phyloP scores from a whole-genome alignment of 2,329 filamentous ascomycete genomes.

The Fusarium sp. region DNA sequence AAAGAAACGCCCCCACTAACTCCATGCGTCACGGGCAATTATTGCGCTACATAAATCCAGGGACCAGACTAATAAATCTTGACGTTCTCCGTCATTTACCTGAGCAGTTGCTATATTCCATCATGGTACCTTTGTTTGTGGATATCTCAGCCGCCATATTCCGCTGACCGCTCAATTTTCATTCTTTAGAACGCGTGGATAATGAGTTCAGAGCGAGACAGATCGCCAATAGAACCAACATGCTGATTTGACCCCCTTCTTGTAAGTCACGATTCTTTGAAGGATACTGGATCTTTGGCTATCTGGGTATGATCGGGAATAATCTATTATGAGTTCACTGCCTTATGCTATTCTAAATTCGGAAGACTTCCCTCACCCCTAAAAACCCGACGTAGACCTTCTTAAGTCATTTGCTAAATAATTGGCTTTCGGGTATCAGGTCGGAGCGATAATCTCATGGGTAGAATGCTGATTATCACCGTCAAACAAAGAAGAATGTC shows the following conservation, averaged over 20 bases:
- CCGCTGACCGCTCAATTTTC: conserved; percentile 1
- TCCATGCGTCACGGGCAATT: conserved; percentile 16
- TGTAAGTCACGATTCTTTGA: background rate
- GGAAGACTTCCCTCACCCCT: too few relatives aligned
- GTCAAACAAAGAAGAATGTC: background rate
- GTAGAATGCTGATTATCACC: background rate
- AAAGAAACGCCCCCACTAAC: conserved; percentile 21
- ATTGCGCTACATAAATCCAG: conserved; percentile 21
- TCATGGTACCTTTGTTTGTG: conserved; percentile 5
- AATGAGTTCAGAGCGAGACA: background rate
- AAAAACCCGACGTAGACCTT: too few relatives aligned
- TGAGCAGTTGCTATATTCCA: conserved; percentile 6
- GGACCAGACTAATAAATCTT: conserved; percentile 25
- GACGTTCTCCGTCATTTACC: background rate
- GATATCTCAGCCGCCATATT: background rate
- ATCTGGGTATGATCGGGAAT: background rate
- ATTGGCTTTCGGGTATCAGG: background rate
- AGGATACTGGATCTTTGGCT: background rate
- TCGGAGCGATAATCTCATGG: background rate
- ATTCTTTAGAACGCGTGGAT: background rate
- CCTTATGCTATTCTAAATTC: background rate
- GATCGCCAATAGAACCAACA: too few relatives aligned
- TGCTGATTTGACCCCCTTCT: background rate
- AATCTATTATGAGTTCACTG: background rate
- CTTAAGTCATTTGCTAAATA: too few relatives aligned